Percentiles rank a stretch among this genome's conserved stretches.
These are phyloP conservation scores for Rhynchosporium agropyri DNA, from an alignment of 2,329 filamentous ascomycete species.

Conservation along the genomic window DNA sequence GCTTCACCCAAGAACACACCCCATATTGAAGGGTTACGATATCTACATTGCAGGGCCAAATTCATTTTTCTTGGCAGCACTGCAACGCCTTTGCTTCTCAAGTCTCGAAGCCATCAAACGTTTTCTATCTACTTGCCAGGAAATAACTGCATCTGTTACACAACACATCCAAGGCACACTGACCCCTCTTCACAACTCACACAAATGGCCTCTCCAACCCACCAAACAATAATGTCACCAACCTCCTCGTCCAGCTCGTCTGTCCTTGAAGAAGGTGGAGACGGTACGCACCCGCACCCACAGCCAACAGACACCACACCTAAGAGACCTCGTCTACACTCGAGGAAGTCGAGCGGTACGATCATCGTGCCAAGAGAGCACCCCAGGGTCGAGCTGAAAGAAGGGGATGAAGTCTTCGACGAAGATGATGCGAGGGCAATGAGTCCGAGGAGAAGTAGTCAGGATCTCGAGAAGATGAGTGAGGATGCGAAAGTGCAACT, in stretches of 20 bases:
- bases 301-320: neutral
- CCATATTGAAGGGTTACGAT: constrained; percentile 6
- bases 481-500: constrained; percentile 75
- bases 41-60: constrained; percentile 11
- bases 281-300: constrained; percentile 8
- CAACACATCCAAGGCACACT: neutral
- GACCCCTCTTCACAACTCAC: neutral
- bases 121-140: neutral
- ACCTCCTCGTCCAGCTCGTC: constrained; percentile 15
- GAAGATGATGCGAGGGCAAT: constrained; percentile 90
- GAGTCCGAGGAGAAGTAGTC: constrained; percentile 88
- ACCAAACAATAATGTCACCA: constrained; percentile 14
- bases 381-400: constrained; percentile 70
- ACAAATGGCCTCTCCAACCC: neutral
- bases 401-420: constrained; percentile 68
- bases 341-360: constrained; percentile 78
- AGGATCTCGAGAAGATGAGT: constrained; percentile 86
- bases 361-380: constrained; percentile 81
- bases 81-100: neutral
- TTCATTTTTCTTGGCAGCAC: neutral
- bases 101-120: neutral
- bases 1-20: neutral
- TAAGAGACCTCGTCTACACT: constrained; percentile 66
- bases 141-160: neutral
- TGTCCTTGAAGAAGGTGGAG: constrained; percentile 16